Base-by-base conservation (phyloP, 768 basidiomycete genomes). In the Rhodotorula taiwanensis region DNA sequence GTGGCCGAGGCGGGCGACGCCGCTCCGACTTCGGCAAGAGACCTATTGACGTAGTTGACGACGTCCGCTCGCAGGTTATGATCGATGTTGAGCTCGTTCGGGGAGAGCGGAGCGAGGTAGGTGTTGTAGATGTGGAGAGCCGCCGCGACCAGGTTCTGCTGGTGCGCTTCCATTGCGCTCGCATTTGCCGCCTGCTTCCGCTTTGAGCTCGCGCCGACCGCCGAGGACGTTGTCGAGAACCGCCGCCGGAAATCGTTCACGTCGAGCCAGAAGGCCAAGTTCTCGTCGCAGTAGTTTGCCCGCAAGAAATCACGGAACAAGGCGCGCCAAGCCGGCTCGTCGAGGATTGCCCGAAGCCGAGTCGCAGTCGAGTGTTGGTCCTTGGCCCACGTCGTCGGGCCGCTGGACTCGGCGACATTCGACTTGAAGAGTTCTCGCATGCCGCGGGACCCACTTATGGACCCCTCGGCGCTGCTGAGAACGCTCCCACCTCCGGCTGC, bases 231-330 rank as follows among this genome's bases (percentile, higher is more conserved):
- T 60, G 92, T 97, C 73, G 84, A 85, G 79, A 99, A 99, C 75
- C 92, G 87, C 72, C 86, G 83, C 78, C 91, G 93, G 79, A 99
- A 95, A 75, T 99, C 95, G 75, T 90, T 83, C 5, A 97, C 93
- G 73, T 99, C 95, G 59, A 98, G 76, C 88, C 91, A 99, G 78
- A 97, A 99, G 51, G 87, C 86, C 69, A 99, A 78, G 75, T 99
- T 99, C 80, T 99, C 95, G 74, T 99, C 95, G 78, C 90, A 98
- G 75, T 95, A 98, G 76, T 97, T 98, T 59, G 84, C 81, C 36
- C 89, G 83, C 58, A 99, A 77, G 79, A 92, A 94, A 68, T 98
- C 95, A 62, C 95, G 85, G 82, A 99, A 99, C 53, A 97, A 79
- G 5, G 84, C 82, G 20, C 95, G 84, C 42, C 93, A 79, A 34